phyloP scores from a whole-genome alignment of 768 basidiomycete genomes.

The Fomitopsis serialis region DNA sequence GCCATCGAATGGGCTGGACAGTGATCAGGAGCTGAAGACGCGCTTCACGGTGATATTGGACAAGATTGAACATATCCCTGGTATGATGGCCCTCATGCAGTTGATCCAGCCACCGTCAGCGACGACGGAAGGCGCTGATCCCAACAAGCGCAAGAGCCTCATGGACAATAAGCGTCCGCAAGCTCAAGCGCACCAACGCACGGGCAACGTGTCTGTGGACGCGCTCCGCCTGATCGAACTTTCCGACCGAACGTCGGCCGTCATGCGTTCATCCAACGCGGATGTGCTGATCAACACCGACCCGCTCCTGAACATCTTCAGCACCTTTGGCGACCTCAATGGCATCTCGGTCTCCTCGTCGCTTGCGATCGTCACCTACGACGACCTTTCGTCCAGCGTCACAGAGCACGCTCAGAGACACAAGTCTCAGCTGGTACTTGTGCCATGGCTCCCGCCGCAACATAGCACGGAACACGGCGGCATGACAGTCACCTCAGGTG shows the following conservation, averaged over 20 bases:
- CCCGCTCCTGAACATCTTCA: slow-evolving; percentile 66
- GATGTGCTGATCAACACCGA: slow-evolving; percentile 68
- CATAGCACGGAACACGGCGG: slow-evolving; percentile 1
- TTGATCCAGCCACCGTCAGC: slow-evolving; percentile 45
- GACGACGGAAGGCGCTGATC: slow-evolving; percentile 24
- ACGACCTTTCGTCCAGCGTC: slow-evolving; percentile 68
- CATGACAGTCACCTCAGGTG: neutral
- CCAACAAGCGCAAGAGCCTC: neutral
- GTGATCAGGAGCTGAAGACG: slow-evolving; percentile 41
- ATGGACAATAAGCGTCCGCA: neutral
- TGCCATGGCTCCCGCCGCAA: slow-evolving; percentile 60
- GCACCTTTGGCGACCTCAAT: slow-evolving; percentile 73
- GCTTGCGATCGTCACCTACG: slow-evolving; percentile 70
- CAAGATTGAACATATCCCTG: slow-evolving; percentile 74
- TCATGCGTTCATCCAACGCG: slow-evolving; percentile 76
- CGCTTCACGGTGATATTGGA: slow-evolving; percentile 75
- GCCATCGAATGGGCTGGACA: neutral
- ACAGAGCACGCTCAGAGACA: slow-evolving; percentile 50
- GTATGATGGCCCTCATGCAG: slow-evolving; percentile 77
- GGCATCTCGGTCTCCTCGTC: slow-evolving; percentile 59
- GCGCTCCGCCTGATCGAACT: slow-evolving; percentile 88
- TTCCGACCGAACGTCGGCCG: slow-evolving; percentile 81
- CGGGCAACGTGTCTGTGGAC: slow-evolving; percentile 43
- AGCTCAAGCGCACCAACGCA: neutral
- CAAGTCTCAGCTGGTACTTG: slow-evolving; percentile 66